A percentile compares a stretch with the other conserved stretches of the same genome.
Evolutionary conservation across 495 filamentous ascomycete genomes (phyloP).

Genomic region (Aspergillus olivimuriae): DNA sequence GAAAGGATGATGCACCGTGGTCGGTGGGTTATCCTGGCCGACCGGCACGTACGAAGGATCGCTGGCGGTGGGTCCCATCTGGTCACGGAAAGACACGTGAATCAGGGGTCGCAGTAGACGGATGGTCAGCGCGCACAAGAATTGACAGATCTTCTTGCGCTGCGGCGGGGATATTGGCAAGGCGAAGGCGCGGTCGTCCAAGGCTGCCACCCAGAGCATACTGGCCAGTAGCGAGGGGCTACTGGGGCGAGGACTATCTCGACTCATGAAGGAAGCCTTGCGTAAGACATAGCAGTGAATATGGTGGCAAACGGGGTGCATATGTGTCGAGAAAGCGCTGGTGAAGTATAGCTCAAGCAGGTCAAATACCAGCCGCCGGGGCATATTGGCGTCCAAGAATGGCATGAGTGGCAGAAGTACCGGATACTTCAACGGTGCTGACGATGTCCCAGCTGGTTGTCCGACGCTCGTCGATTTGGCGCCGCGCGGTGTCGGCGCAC

Average conservation of each 20-base stretch:
- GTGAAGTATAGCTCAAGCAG: constrained; percentile 83
- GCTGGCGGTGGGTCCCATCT: constrained; percentile 18
- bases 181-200: constrained; percentile 85
- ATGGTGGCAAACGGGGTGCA: constrained; percentile 87
- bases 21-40: constrained; percentile 23
- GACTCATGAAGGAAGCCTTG: constrained; percentile 80
- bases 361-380: constrained; percentile 73
- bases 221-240: constrained; percentile 84
- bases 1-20: constrained; percentile 36
- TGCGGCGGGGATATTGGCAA: constrained; percentile 80
- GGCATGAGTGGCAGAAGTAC: constrained; percentile 79
- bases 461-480: constrained; percentile 15
- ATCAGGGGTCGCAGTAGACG: constrained; percentile 80
- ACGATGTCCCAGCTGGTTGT: constrained; percentile 8
- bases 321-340: constrained; percentile 75
- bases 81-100: constrained; percentile 50
- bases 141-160: constrained; percentile 82
- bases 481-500: constrained; percentile 11
- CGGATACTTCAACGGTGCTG: constrained; percentile 62
- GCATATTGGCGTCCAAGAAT: constrained; percentile 66
- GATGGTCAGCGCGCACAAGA: constrained; percentile 81
- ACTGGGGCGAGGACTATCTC: constrained; percentile 69
- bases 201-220: constrained; percentile 92
- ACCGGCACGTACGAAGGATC: constrained; percentile 21
- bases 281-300: constrained; percentile 87